Conservation (phyloP, 139 green algal species). For the Spirogloea muscicola region DNA sequence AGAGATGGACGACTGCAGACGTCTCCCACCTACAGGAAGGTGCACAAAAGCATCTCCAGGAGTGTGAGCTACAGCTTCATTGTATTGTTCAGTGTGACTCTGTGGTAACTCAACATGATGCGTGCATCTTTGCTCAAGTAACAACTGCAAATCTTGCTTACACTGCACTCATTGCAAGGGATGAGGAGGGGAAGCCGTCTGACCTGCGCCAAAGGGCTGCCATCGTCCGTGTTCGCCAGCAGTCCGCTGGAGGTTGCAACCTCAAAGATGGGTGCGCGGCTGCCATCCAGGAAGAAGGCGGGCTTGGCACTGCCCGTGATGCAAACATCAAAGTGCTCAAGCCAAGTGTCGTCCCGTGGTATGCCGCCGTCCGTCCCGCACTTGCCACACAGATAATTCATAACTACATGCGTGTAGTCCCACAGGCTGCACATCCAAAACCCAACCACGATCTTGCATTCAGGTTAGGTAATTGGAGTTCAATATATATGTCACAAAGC, state of each 20-base stretch:
- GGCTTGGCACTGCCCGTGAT: conserved; percentile 45
- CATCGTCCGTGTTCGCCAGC: conserved; percentile 53
- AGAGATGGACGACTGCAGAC: too few relatives aligned
- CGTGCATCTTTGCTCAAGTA: background rate
- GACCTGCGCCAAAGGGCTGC: conserved; percentile 39
- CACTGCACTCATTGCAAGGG: background rate
- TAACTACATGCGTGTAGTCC: conserved; percentile 98
- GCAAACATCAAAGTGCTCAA: conserved; percentile 88
- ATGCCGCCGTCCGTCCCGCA: background rate
- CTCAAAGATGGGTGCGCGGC: conserved; percentile 26
- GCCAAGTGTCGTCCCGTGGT: conserved; percentile 64
- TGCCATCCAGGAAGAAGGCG: conserved; percentile 21
- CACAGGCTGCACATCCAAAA: too few relatives aligned
- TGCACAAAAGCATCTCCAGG: too few relatives aligned
- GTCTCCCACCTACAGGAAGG: too few relatives aligned
- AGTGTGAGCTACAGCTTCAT: too few relatives aligned
- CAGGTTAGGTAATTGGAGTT: too few relatives aligned
- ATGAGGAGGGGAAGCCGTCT: background rate
- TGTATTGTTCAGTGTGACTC: too few relatives aligned
- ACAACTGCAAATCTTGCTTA: background rate
- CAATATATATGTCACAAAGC: too few relatives aligned
- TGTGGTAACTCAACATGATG: too few relatives aligned
- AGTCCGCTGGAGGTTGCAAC: conserved; percentile 23
- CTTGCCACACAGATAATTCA: conserved; percentile 78
- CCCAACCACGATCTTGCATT: too few relatives aligned